Base-by-base conservation (phyloP, 2,329 filamentous ascomycete species). In the Lomentospora prolificans region DNA sequence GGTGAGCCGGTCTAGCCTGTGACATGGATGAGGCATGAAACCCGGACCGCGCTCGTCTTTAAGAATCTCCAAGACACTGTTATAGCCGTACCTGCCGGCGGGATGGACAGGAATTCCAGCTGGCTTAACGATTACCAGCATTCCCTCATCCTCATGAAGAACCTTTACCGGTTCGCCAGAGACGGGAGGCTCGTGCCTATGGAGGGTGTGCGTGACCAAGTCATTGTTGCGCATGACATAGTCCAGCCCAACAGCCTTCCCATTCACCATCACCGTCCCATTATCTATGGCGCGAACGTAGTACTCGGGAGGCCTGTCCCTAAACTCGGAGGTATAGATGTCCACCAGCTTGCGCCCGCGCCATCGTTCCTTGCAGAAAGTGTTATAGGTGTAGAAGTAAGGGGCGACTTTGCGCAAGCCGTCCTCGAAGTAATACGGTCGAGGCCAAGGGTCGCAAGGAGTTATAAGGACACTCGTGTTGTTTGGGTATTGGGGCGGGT, bases 111-210 rank as follows among this genome's bases (percentile, higher is more conserved):
- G 94, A 41, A 99, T 85, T 5, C 94, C 94, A 0, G 92, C 87
- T 0, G 94, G 94, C 70, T 99, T 99, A 73, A 96, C 90, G 68
- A 99, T 95, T 59, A 97, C 91, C 58, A 99, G 87, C 75, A 99
- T 86, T 61, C 91, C 87, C 50, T 95, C 82, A 63, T 96, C 90
- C 70, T 99, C 94, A 70, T 96, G 87, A 39, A 99, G 84, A 50
- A 96, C 80, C 14, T 81, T 82, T 52, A 99, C 86, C 0, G 88
- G 82, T 44, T 88, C 81, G 14, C 84, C 85, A 2, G 89, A 91
- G 30, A 96, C 90, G 1, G 94, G 94, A 2, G 94, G 94, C 70
- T 99, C 94, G 68, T 99, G 94, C 12, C 94, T 87, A 69, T 99
- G 94, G 58, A 95, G 79, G 3, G 90, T 96, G 70, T 99, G 94